A percentile compares a stretch with the other conserved stretches of the same genome.
phyloP scores from a whole-genome alignment of 768 basidiomycete species.

The Tricholoma terreum region DNA sequence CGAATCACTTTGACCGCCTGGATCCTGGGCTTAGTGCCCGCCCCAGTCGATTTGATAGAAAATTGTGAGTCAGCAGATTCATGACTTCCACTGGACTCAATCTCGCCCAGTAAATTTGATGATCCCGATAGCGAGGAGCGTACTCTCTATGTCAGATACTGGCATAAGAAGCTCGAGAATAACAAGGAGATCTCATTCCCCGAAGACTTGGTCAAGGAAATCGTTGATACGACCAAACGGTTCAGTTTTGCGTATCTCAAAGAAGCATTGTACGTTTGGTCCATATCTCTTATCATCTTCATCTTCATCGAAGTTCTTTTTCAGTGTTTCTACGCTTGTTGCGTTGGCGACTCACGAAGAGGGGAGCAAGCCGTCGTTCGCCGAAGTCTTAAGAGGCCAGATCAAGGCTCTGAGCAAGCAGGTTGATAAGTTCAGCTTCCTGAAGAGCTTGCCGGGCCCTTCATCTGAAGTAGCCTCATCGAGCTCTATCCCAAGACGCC shows the following conservation, averaged over 20 bases:
- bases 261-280: constrained; percentile 74
- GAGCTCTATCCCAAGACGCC: neutral
- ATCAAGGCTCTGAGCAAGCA: constrained; percentile 64
- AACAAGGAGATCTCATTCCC: constrained; percentile 69
- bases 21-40: constrained; percentile 75
- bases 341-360: constrained; percentile 52
- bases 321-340: constrained; percentile 73
- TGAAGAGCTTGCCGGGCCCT: constrained; percentile 1
- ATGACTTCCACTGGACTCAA: neutral
- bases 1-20: constrained; percentile 80
- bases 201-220: constrained; percentile 54
- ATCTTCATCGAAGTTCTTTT: neutral
- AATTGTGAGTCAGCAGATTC: constrained; percentile 55
- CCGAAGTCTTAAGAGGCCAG: constrained; percentile 47
- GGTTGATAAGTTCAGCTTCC: constrained; percentile 44
- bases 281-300: neutral
- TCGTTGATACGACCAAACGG: constrained; percentile 55
- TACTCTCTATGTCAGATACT: constrained; percentile 66
- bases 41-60: constrained; percentile 83
- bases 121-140: constrained; percentile 68
- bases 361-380: constrained; percentile 49
- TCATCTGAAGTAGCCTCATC: neutral
- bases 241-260: constrained; percentile 91
- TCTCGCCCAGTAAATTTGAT: constrained; percentile 57
- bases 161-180: constrained; percentile 70